Evolutionary conservation across 257 asterid genomes (phyloP), one percentile per base, ranked within the genome.

Genomic region (Fraxinus cuspidata): DNA sequence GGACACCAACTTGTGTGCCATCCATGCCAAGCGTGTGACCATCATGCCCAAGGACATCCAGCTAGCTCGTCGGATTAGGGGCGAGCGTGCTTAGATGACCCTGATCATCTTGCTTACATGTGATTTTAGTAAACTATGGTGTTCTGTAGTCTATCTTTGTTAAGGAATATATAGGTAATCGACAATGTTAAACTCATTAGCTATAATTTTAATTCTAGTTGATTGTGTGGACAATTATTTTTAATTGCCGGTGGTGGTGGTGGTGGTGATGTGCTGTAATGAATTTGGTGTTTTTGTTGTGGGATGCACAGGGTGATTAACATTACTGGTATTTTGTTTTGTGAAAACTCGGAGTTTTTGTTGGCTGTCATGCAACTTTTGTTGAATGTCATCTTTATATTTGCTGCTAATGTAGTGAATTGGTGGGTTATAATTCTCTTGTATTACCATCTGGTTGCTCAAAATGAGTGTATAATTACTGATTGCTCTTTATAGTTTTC

Each of bases 11-110:
- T n/a, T 49, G 58, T 49, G 58, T 49, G 58, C 58, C 58, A 49
- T 49, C 58, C 58, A 49, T 49, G 86, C 91, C 38, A 88, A 88
- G 86, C 87, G 92, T 51, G 92, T 88, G 10, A 88, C 92, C 0
- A 86, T 88, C n/a, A 88, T 88, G 92, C 88, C 90, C 0, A 88
- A 86, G 29, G 90, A 88, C 51, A 88, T 88, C 77, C 92, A 88
- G 74, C 88, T 88, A 16, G 91, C 91, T 4, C 88, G 91, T 44
- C 75, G 89, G 83, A 84, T 88, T 71, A 80, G 91, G 72, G 90
- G 92, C 37, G 92, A 88, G 78, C 92, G 92, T 51, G 92, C 92
- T 71, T 88, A 74, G 73, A 35, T 0, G 1, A 15, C 10, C 25
- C 42, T 27, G n/a, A 65, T n/a, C 73, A 47, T 47, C 70, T 76